Evolutionary conservation across 108 stramenopile genomes (phyloP).

Genomic region (Schizochytrium sp.): DNA sequence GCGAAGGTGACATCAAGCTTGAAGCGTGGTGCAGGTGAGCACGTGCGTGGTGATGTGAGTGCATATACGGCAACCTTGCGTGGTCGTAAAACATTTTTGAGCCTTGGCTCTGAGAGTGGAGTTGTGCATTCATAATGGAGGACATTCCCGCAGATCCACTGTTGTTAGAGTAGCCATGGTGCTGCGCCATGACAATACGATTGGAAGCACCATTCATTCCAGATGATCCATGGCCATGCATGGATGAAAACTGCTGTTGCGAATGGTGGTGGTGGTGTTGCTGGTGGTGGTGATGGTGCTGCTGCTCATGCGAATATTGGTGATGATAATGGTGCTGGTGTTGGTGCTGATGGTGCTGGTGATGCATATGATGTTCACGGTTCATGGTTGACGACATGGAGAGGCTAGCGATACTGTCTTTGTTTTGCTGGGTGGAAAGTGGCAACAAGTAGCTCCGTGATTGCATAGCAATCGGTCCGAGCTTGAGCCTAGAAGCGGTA

Average conservation of each 20-base stretch:
- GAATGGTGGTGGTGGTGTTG: neutral
- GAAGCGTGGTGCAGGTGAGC: neutral
- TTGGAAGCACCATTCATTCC: no score
- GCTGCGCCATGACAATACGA: neutral
- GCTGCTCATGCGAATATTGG: neutral
- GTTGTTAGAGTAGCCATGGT: neutral
- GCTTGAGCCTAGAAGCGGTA: no score
- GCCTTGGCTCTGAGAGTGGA: neutral
- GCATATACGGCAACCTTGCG: constrained; percentile 9
- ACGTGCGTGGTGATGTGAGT: neutral
- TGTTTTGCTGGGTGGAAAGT: neutral
- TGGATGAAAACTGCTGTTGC: neutral
- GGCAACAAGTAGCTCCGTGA: no score
- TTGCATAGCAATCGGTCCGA: no score
- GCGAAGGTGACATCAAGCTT: constrained; percentile 3
- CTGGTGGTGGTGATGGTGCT: neutral
- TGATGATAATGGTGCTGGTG: neutral
- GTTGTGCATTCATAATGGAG: neutral
- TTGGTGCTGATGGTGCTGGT: neutral
- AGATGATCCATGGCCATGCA: no score
- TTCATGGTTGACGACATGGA: neutral
- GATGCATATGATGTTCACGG: neutral
- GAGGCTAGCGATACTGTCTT: neutral
- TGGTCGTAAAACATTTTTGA: neutral
- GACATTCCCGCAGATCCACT: neutral